These are phyloP conservation scores for Neonectria sp. DNA, from an alignment of 2,329 filamentous ascomycete genomes.

Conservation along the genomic window DNA sequence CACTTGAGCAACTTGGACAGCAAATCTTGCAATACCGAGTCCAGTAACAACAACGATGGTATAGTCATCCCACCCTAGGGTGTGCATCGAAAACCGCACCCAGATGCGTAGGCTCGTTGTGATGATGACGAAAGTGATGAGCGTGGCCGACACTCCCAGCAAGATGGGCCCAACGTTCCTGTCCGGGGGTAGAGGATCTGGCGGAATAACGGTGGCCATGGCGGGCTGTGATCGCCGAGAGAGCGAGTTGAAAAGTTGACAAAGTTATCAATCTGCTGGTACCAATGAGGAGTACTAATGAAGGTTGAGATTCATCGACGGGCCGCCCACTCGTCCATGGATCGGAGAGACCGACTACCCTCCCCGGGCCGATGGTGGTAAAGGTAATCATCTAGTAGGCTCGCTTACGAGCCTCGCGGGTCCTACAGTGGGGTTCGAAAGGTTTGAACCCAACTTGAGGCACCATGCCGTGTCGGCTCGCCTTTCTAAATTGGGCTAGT, in stretches of 20 bases:
- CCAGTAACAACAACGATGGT: constrained; percentile 50
- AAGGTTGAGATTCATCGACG: background rate
- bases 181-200: constrained; percentile 53
- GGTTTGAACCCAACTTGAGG: too few relatives aligned
- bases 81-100: constrained; percentile 48
- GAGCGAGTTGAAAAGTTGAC: background rate
- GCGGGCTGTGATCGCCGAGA: background rate
- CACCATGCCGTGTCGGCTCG: too few relatives aligned
- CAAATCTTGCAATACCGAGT: constrained; percentile 51
- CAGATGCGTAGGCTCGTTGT: constrained; percentile 52
- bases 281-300: background rate
- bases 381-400: background rate
- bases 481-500: too few relatives aligned
- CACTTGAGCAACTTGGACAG: constrained; percentile 52
- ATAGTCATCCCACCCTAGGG: constrained; percentile 56
- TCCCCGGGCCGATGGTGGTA: too few relatives aligned
- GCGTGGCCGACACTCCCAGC: constrained; percentile 50
- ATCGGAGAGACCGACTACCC: background rate
- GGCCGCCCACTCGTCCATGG: background rate
- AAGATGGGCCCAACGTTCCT: constrained; percentile 52
- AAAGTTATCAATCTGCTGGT: background rate
- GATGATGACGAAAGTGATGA: constrained; percentile 51
- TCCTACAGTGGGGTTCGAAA: too few relatives aligned
- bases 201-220: constrained; percentile 36
- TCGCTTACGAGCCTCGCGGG: background rate